Percentiles rank a stretch among this genome's conserved stretches.
These are phyloP conservation scores for Nigrograna mackinnonii DNA, from an alignment of 2,329 filamentous ascomycete genomes.

Conservation along the genomic window DNA sequence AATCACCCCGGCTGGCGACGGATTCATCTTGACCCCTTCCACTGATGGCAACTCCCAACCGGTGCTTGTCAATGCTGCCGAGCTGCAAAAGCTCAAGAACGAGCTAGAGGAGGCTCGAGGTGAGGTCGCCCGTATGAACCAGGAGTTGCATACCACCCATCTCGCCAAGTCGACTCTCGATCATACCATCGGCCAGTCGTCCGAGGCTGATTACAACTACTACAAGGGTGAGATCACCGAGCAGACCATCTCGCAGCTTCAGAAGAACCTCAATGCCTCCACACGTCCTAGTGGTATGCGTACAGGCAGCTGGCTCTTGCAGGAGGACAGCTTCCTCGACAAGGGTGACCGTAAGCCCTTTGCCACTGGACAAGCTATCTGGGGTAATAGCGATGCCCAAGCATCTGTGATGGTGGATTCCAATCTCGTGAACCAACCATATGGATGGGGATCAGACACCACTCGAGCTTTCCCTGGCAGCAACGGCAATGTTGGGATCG, in stretches of 20 bases:
- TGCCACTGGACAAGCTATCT: slow-evolving; percentile 60
- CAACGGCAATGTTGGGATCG: slow-evolving; percentile 9
- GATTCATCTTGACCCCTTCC: slow-evolving; percentile 44
- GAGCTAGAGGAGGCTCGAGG: slow-evolving; percentile 73
- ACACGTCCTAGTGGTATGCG: slow-evolving; percentile 47
- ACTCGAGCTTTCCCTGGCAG: slow-evolving; percentile 20
- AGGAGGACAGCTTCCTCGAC: slow-evolving; percentile 61
- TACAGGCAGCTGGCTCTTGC: slow-evolving; percentile 54
- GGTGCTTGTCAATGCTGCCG: slow-evolving; percentile 52
- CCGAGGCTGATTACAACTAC: slow-evolving; percentile 54
- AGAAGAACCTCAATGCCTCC: slow-evolving; percentile 55
- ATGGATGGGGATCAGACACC: slow-evolving; percentile 28
- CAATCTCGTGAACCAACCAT: slow-evolving; percentile 10
- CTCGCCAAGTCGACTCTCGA: slow-evolving; percentile 63
- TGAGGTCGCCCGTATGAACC: slow-evolving; percentile 71
- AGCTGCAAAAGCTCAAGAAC: slow-evolving; percentile 69
- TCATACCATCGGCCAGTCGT: slow-evolving; percentile 55
- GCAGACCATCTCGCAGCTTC: slow-evolving; percentile 54
- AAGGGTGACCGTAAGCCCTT: slow-evolving; percentile 59
- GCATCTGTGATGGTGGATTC: no score
- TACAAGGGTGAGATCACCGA: slow-evolving; percentile 50
- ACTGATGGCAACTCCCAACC: slow-evolving; percentile 26
- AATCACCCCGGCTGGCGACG: slow-evolving; percentile 64
- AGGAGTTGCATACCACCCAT: slow-evolving; percentile 69
- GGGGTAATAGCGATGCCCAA: slow-evolving; percentile 42